Percentiles rank a stretch among this genome's conserved stretches.
These are phyloP conservation scores for Rutidosis leptorrhynchoides DNA, from an alignment of 129 eudicot genomes.

Conservation along the genomic window DNA sequence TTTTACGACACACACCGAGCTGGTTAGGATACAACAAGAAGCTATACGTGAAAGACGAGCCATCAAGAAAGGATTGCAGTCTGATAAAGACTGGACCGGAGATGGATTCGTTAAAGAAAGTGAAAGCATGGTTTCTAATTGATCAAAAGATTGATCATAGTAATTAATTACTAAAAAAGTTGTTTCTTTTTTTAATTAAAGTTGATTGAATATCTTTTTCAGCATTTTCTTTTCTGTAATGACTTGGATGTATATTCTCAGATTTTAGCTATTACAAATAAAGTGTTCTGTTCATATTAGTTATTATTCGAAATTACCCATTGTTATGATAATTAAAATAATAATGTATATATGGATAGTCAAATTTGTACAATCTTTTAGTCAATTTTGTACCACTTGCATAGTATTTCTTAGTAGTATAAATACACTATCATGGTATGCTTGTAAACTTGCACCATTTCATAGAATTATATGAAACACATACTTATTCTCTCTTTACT, in stretches of 20 bases:
- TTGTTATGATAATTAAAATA: too few relatives aligned
- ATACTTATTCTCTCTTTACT: too few relatives aligned
- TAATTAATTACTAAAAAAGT: neutral
- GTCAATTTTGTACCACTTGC: too few relatives aligned
- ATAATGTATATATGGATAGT: too few relatives aligned
- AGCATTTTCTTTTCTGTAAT: conserved; percentile 3
- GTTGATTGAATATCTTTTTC: neutral
- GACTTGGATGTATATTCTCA: conserved; percentile 20
- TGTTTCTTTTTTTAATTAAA: neutral
- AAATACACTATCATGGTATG: too few relatives aligned
- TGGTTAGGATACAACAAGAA: conserved; percentile 84
- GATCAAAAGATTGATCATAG: conserved; percentile 6
- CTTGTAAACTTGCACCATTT: too few relatives aligned
- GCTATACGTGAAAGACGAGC: conserved; percentile 73
- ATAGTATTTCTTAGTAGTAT: too few relatives aligned
- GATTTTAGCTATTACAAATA: conserved; percentile 14
- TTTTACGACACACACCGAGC: conserved; percentile 87
- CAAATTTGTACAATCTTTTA: too few relatives aligned
- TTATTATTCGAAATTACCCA: too few relatives aligned
- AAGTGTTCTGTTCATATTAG: conserved; percentile 20
- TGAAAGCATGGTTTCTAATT: conserved; percentile 96
- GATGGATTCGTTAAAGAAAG: conserved; percentile 94
- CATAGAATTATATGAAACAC: too few relatives aligned
- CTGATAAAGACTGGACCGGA: conserved; percentile 98
- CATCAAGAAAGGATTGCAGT: conserved; percentile 66